Evolutionary conservation across 2,329 filamentous ascomycete species (phyloP).

Genomic region (Hymenoscyphus albidus): DNA sequence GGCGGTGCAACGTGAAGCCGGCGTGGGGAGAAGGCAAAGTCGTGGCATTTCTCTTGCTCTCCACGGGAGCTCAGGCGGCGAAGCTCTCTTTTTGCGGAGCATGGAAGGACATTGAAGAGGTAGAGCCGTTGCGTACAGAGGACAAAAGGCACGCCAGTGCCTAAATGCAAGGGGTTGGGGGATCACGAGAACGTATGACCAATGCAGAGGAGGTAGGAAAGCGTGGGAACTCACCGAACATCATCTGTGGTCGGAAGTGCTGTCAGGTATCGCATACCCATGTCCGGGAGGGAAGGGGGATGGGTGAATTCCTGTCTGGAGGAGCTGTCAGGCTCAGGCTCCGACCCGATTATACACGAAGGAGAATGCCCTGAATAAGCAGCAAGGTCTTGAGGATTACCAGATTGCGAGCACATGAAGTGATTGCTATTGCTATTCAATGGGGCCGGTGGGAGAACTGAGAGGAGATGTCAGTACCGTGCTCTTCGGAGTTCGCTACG

Average conservation of each 20-base stretch:
- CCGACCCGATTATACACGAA: constrained; percentile 34
- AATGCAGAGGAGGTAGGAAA: constrained; percentile 22
- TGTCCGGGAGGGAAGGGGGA: constrained; percentile 30
- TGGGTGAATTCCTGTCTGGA: constrained; percentile 33
- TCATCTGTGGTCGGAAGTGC: constrained; percentile 33
- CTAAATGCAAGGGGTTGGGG: constrained; percentile 28
- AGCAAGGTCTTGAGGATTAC: constrained; percentile 35
- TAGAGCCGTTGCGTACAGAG: constrained; percentile 15
- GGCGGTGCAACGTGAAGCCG: constrained; percentile 29
- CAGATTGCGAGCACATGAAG: constrained; percentile 38
- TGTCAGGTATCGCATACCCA: constrained; percentile 36
- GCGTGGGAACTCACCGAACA: constrained; percentile 33
- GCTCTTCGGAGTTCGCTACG: background rate
- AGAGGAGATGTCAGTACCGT: constrained; percentile 1
- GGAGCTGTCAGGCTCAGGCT: constrained; percentile 35
- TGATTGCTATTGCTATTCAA: constrained; percentile 24
- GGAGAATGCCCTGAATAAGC: constrained; percentile 33
- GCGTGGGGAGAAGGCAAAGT: constrained; percentile 24
- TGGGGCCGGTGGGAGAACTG: constrained; percentile 29
- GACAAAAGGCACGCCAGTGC: constrained; percentile 24
- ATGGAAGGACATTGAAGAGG: constrained; percentile 16
- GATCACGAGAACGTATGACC: constrained; percentile 25
- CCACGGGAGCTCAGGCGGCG: constrained; percentile 21
- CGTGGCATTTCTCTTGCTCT: constrained; percentile 28
- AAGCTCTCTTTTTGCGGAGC: constrained; percentile 18